Evolutionary conservation across 2,329 filamentous ascomycete genomes (phyloP).

Genomic region (Pseudovirgaria hyperparasitica): DNA sequence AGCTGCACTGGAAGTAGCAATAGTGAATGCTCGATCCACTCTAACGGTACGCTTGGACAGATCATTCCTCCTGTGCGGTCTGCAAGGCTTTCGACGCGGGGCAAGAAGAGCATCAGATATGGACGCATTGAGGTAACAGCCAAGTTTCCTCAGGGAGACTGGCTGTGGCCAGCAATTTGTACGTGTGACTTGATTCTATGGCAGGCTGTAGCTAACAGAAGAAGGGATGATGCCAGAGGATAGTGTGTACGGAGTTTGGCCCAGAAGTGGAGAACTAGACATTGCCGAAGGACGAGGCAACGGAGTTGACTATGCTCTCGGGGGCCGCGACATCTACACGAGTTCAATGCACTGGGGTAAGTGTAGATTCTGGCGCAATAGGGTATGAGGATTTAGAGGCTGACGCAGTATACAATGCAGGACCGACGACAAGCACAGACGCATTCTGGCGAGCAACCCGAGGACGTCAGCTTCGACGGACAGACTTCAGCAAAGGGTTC

Average conservation of each 20-base stretch:
- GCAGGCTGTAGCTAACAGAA: not conserved
- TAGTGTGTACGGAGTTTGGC: constrained; percentile 64
- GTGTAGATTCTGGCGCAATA: too few species aligned
- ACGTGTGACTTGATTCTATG: constrained; percentile 7
- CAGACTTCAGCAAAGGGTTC: constrained; percentile 54
- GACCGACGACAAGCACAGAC: constrained; percentile 11
- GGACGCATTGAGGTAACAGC: constrained; percentile 71
- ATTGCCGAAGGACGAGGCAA: constrained; percentile 73
- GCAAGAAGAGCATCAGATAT: constrained; percentile 60
- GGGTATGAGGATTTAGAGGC: too few species aligned
- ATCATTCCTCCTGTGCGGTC: constrained; percentile 69
- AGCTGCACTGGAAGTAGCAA: constrained; percentile 55
- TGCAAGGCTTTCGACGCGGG: constrained; percentile 63
- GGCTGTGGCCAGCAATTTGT: constrained; percentile 90
- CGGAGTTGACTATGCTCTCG: constrained; percentile 62
- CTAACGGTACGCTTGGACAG: constrained; percentile 65
- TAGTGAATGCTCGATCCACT: constrained; percentile 53
- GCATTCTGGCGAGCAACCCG: constrained; percentile 13
- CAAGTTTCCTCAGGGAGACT: constrained; percentile 64
- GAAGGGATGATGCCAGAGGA: constrained; percentile 59
- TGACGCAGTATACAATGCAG: too few species aligned
- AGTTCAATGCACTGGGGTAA: constrained; percentile 76
- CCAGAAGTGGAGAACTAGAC: constrained; percentile 71
- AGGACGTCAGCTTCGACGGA: constrained; percentile 41
- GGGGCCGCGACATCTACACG: constrained; percentile 69